These are phyloP conservation scores for Penicillium odoratum DNA, from an alignment of 495 filamentous ascomycete species.

Conservation along the genomic window DNA sequence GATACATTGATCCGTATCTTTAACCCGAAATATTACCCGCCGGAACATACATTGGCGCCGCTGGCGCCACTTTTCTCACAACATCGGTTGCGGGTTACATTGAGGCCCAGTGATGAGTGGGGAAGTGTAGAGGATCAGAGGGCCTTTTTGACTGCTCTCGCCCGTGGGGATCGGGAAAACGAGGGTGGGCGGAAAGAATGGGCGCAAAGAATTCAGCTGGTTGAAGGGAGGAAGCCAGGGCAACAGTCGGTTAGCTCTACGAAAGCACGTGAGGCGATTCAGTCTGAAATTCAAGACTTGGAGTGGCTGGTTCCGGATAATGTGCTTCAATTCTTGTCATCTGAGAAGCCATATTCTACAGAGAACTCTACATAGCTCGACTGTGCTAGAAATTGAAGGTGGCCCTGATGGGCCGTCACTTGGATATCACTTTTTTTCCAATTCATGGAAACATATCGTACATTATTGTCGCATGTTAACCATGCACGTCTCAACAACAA, in stretches of 20 bases:
- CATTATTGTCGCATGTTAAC: not conserved
- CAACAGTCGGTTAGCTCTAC: slow-evolving; percentile 75
- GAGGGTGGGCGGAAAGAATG: slow-evolving; percentile 66
- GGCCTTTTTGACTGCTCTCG: slow-evolving; percentile 54
- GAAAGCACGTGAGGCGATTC: slow-evolving; percentile 65
- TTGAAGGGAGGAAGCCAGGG: slow-evolving; percentile 56
- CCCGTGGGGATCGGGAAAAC: slow-evolving; percentile 48
- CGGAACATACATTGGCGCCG: slow-evolving; percentile 49
- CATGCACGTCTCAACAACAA: too few species aligned
- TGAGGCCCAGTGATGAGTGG: slow-evolving; percentile 68
- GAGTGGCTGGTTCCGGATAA: slow-evolving; percentile 60
- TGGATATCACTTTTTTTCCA: not conserved
- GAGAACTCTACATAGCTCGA: slow-evolving; percentile 5
- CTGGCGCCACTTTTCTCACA: slow-evolving; percentile 68
- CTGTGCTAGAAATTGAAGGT: not conserved
- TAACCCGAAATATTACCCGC: slow-evolving; percentile 79
- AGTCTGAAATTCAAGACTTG: slow-evolving; percentile 55
- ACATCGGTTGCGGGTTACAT: slow-evolving; percentile 70
- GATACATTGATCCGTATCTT: slow-evolving; percentile 87
- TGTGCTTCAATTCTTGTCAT: slow-evolving; percentile 59
- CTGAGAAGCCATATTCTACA: slow-evolving; percentile 36
- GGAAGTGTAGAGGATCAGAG: slow-evolving; percentile 60
- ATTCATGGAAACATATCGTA: not conserved
- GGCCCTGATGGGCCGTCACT: not conserved
- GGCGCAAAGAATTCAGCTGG: slow-evolving; percentile 68